Evolutionary conservation across 2,329 filamentous ascomycete species (phyloP).

Genomic region (Dothiorella sarmentorum): DNA sequence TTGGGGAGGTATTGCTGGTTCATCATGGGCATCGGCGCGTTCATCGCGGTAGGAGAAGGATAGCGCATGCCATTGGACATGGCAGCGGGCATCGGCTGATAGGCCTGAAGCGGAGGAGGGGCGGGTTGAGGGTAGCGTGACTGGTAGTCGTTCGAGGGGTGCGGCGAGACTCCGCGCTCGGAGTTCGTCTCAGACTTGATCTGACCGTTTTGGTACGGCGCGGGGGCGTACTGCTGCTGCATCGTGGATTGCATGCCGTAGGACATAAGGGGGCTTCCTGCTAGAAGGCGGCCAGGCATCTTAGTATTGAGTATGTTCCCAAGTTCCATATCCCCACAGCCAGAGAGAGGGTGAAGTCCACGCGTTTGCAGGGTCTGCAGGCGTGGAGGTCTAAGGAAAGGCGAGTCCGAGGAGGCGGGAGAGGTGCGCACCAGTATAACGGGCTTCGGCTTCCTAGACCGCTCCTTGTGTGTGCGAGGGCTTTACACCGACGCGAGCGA

Average conservation of each 20-base stretch:
- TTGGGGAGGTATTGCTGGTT: slow-evolving; percentile 54
- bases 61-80: slow-evolving; percentile 53
- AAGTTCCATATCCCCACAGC: slow-evolving; percentile 35
- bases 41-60: slow-evolving; percentile 51
- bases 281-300: slow-evolving; percentile 38
- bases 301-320: slow-evolving; percentile 43
- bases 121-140: slow-evolving; percentile 57
- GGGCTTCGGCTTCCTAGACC: slow-evolving; percentile 17
- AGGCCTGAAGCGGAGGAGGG: slow-evolving; percentile 50
- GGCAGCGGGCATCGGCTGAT: slow-evolving; percentile 48
- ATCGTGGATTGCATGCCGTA: slow-evolving; percentile 43
- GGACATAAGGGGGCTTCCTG: slow-evolving; percentile 26
- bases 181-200: slow-evolving; percentile 58
- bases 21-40: slow-evolving; percentile 52
- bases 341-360: slow-evolving; percentile 19
- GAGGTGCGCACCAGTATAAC: slow-evolving; percentile 19
- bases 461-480: slow-evolving; percentile 15
- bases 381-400: slow-evolving; percentile 16
- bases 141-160: slow-evolving; percentile 51
- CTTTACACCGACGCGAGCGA: slow-evolving; percentile 13
- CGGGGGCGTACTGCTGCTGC: slow-evolving; percentile 45
- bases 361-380: slow-evolving; percentile 17
- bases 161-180: slow-evolving; percentile 55
- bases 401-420: slow-evolving; percentile 19
- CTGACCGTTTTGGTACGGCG: slow-evolving; percentile 47